phyloP scores from a whole-genome alignment of 2,329 filamentous ascomycete species.

The Fusarium subglutinans region DNA sequence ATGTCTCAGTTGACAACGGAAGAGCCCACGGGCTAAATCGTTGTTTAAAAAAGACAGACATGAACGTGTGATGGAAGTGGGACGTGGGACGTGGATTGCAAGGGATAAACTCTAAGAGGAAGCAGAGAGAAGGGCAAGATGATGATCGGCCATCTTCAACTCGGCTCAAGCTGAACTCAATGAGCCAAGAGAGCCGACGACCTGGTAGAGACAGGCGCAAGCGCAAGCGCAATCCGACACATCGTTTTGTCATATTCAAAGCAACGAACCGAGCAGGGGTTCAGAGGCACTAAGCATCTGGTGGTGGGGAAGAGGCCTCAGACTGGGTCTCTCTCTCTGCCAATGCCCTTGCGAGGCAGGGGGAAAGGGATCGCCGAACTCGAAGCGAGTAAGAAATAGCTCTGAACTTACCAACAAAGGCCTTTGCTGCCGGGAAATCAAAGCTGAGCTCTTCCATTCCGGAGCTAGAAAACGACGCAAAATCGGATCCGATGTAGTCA shows the following conservation, averaged over 20 bases:
- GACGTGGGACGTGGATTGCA: constrained; percentile 62
- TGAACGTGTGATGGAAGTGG: constrained; percentile 45
- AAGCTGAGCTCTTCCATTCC: constrained; percentile 62
- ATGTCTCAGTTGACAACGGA: constrained; percentile 41
- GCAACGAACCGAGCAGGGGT: constrained; percentile 25
- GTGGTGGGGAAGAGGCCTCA: constrained; percentile 38
- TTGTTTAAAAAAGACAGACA: constrained; percentile 16
- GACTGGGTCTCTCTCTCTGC: constrained; percentile 24
- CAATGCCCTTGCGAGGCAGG: constrained; percentile 28
- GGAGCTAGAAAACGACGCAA: constrained; percentile 61
- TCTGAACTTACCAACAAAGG: constrained; percentile 66
- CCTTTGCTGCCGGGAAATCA: constrained; percentile 60
- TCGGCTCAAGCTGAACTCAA: constrained; percentile 21
- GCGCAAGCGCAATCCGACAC: constrained; percentile 20
- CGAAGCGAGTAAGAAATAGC: constrained; percentile 33
- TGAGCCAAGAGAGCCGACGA: constrained; percentile 18
- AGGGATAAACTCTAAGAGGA: constrained; percentile 43
- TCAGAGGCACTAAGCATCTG: constrained; percentile 23
- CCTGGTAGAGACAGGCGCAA: constrained; percentile 23
- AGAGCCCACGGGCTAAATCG: constrained; percentile 23
- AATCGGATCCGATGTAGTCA: constrained; percentile 63
- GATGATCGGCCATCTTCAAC: constrained; percentile 27
- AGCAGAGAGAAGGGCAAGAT: constrained; percentile 14
- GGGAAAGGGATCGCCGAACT: constrained; percentile 27
- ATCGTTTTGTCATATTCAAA: constrained; percentile 15